A percentile compares a stretch with the other conserved stretches of the same genome.
Evolutionary conservation across 2,329 filamentous ascomycete genomes (phyloP).

Genomic region (Fusarium tjaetaba): DNA sequence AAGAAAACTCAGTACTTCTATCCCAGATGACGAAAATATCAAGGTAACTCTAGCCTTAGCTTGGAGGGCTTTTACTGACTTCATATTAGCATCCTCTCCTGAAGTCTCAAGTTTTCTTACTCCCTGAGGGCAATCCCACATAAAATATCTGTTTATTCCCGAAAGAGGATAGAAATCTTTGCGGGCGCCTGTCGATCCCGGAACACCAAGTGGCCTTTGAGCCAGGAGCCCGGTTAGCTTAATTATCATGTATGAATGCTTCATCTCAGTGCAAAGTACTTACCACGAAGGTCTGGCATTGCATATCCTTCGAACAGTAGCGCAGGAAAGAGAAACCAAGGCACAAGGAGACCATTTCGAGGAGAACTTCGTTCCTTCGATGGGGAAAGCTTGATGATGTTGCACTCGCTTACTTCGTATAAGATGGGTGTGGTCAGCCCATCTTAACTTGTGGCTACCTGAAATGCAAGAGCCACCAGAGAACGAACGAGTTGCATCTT

Average conservation of each 20-base stretch:
- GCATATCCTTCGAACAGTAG: constrained; percentile 5
- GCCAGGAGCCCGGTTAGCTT: constrained; percentile 15
- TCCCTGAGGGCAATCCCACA: neutral
- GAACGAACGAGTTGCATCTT: neutral
- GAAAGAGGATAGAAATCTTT: neutral
- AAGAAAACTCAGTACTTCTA: neutral
- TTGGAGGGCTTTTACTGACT: neutral
- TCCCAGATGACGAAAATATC: neutral
- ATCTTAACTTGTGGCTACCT: constrained; percentile 25
- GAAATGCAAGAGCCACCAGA: constrained; percentile 18
- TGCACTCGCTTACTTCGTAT: constrained; percentile 12
- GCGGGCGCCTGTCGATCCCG: constrained; percentile 21
- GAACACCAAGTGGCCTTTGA: constrained; percentile 25
- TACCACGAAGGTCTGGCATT: neutral
- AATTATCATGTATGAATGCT: neutral
- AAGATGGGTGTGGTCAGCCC: constrained; percentile 17
- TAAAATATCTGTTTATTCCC: neutral
- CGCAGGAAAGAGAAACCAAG: neutral
- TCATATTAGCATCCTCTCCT: neutral
- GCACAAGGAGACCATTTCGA: neutral
- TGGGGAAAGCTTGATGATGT: constrained; percentile 16
- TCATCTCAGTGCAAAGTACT: constrained; percentile 1
- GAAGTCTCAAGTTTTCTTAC: neutral
- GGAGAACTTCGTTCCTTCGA: constrained; percentile 7
- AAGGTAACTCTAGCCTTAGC: neutral